Evolutionary conservation across 345 rosid species (phyloP).

Genomic region (Balakata baccata): DNA sequence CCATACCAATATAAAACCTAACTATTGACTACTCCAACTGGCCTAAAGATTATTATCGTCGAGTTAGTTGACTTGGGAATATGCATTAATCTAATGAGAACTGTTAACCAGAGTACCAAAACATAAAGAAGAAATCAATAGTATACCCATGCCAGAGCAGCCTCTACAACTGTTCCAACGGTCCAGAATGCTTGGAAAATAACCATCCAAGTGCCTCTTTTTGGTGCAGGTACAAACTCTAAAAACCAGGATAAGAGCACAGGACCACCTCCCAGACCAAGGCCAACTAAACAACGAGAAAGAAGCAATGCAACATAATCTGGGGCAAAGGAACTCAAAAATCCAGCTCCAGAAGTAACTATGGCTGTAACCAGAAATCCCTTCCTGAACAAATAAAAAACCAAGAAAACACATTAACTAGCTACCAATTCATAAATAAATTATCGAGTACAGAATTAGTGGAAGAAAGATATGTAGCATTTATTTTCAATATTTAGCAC

Average conservation of each 20-base stretch:
- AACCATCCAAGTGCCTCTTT: slow-evolving; percentile 92
- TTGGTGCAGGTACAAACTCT: slow-evolving; percentile 90
- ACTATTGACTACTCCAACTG: no score
- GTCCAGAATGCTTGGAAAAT: slow-evolving; percentile 85
- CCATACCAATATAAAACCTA: no score
- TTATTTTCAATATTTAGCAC: background rate
- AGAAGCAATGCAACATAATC: slow-evolving; percentile 53
- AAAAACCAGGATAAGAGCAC: slow-evolving; percentile 86
- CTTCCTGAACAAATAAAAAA: slow-evolving; percentile 44
- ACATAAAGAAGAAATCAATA: slow-evolving; percentile 8
- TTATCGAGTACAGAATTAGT: background rate
- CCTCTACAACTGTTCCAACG: slow-evolving; percentile 74
- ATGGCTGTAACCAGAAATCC: slow-evolving; percentile 81
- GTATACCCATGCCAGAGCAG: slow-evolving; percentile 83
- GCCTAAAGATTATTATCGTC: no score
- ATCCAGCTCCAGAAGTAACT: slow-evolving; percentile 72
- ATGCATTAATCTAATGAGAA: background rate
- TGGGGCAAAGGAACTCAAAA: slow-evolving; percentile 73
- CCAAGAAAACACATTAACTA: background rate
- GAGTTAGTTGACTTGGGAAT: background rate
- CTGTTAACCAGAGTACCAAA: slow-evolving; percentile 8
- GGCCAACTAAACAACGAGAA: slow-evolving; percentile 77
- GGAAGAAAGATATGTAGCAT: background rate
- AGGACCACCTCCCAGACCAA: slow-evolving; percentile 93
- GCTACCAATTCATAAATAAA: background rate